Percentiles rank a stretch among this genome's conserved stretches.
Evolutionary conservation across 225 moss, liverwort and hornwort species (phyloP).

Genomic region (Takakia lepidozioides): DNA sequence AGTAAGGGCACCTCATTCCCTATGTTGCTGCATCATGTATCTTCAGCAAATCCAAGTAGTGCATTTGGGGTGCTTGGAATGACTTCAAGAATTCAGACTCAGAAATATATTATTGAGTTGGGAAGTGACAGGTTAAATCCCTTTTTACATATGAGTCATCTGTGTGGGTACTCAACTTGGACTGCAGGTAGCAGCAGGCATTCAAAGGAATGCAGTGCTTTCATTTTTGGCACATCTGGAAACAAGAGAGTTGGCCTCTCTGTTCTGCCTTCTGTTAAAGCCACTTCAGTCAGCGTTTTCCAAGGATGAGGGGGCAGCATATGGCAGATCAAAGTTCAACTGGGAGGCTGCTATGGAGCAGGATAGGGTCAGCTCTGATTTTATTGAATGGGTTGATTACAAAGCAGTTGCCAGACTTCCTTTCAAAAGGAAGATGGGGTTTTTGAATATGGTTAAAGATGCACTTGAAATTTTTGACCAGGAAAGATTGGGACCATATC

Average conservation of each 20-base stretch:
- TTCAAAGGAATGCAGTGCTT: conserved; percentile 85
- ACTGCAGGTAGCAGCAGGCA: conserved; percentile 58
- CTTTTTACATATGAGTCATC: too few relatives aligned
- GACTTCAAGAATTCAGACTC: too few relatives aligned
- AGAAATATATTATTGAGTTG: too few relatives aligned
- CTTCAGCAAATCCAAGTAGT: too few relatives aligned
- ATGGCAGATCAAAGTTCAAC: conserved; percentile 13
- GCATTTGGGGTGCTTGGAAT: too few relatives aligned
- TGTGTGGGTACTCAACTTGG: too few relatives aligned
- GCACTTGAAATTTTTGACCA: conserved; percentile 75
- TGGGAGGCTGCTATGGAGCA: conserved; percentile 40
- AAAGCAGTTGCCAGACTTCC: conserved; percentile 46
- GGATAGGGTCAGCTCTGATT: conserved; percentile 34
- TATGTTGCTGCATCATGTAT: too few relatives aligned
- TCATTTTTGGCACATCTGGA: conserved; percentile 90
- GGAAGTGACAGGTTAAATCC: too few relatives aligned
- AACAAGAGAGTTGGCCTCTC: conserved; percentile 62
- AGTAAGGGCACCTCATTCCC: too few relatives aligned
- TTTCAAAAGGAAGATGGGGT: conserved; percentile 84
- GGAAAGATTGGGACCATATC: conserved; percentile 58
- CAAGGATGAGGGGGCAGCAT: conserved; percentile 13
- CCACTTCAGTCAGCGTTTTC: conserved; percentile 61
- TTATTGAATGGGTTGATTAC: conserved; percentile 54
- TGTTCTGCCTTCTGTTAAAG: conserved; percentile 68
- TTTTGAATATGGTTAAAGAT: conserved; percentile 86